Conservation (phyloP, 257 asterid genomes). For the Petunia secreta region DNA sequence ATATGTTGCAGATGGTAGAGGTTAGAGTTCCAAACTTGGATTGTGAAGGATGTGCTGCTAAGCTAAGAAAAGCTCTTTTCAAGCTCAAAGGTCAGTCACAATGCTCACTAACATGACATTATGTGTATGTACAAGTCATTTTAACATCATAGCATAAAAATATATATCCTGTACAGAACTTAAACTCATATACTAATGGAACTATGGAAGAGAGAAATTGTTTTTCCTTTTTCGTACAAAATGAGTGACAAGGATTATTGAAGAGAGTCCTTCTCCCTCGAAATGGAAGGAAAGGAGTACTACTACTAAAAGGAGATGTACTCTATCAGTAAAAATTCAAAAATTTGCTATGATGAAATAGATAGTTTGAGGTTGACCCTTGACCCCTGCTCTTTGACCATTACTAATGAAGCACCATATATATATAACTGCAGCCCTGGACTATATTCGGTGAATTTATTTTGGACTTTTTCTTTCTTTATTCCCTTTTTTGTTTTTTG, state of each 20-base stretch:
- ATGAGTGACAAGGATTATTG: not conserved
- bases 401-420: too few relatives aligned
- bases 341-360: too few relatives aligned
- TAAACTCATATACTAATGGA: too few relatives aligned
- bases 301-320: not conserved
- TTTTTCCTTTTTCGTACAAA: not conserved
- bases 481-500: too few relatives aligned
- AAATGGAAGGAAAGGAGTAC: not conserved
- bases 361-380: too few relatives aligned
- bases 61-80: constrained; percentile 62
- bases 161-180: too few relatives aligned
- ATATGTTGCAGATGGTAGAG: constrained; percentile 57
- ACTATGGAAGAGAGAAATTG: not conserved
- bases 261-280: not conserved
- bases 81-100: constrained; percentile 66
- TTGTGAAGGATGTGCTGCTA: constrained; percentile 76
- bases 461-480: too few relatives aligned
- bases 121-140: not conserved
- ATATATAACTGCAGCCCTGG: too few relatives aligned
- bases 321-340: too few relatives aligned
- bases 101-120: not conserved
- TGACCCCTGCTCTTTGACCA: too few relatives aligned
- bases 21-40: constrained; percentile 86
- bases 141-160: too few relatives aligned
- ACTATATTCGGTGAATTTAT: too few relatives aligned